Conservation (phyloP, 2,329 filamentous ascomycete genomes). For the Aspergillus jensenii region DNA sequence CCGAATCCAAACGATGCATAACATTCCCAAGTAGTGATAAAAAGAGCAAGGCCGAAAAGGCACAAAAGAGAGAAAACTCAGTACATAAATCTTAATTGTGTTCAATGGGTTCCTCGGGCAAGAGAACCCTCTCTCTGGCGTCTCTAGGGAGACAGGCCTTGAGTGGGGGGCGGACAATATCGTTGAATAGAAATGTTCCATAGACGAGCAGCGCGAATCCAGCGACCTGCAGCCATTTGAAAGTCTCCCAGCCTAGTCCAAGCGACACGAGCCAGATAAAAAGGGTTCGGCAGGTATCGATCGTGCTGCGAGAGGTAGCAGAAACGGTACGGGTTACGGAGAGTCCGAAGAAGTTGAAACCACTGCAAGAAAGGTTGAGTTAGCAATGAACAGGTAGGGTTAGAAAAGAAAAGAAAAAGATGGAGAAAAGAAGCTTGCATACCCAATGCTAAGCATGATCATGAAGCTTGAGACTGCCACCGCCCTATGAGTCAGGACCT, state of each 20-base stretch:
- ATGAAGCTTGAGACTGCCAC: slow-evolving; percentile 77
- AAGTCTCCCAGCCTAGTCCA: slow-evolving; percentile 90
- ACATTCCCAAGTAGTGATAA: background rate
- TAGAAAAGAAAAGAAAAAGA: slow-evolving; percentile 10
- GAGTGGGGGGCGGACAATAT: slow-evolving; percentile 81
- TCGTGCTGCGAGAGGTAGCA: slow-evolving; percentile 90
- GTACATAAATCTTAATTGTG: slow-evolving; percentile 44
- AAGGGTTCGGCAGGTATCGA: slow-evolving; percentile 93
- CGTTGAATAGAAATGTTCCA: slow-evolving; percentile 95
- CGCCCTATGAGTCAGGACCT: slow-evolving; percentile 70
- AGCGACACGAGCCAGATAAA: slow-evolving; percentile 96
- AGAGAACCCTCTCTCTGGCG: slow-evolving; percentile 56
- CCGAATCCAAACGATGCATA: background rate
- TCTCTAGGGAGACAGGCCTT: slow-evolving; percentile 61
- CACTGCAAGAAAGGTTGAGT: slow-evolving; percentile 50
- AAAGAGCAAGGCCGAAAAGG: background rate
- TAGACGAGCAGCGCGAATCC: slow-evolving; percentile 91
- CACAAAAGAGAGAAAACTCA: background rate
- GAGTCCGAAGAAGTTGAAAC: slow-evolving; percentile 98
- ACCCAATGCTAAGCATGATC: slow-evolving; percentile 98
- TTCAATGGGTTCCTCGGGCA: slow-evolving; percentile 83
- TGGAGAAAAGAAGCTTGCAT: slow-evolving; percentile 37
- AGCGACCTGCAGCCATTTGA: slow-evolving; percentile 93
- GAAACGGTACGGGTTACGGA: slow-evolving; percentile 87
- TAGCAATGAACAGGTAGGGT: background rate